phyloP scores from a whole-genome alignment of 495 filamentous ascomycete species.

The Aspergillus ostianus region DNA sequence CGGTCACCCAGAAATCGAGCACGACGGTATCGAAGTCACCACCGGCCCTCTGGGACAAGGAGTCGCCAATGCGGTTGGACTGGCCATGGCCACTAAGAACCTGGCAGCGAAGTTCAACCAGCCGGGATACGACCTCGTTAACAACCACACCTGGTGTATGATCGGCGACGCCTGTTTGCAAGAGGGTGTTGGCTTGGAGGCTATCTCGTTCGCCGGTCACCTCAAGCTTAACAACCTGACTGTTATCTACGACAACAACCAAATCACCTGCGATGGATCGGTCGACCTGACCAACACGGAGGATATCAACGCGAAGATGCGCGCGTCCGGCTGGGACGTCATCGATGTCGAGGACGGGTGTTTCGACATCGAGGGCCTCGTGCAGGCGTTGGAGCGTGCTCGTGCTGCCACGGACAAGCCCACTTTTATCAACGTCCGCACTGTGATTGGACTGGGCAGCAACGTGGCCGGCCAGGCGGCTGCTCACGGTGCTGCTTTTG shows the following conservation, averaged over 20 bases:
- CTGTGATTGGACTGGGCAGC: constrained; percentile 55
- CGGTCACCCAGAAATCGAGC: constrained; percentile 62
- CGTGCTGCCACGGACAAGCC: constrained; percentile 47
- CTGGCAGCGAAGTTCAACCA: constrained; percentile 53
- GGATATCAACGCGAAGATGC: constrained; percentile 59
- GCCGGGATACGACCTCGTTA: constrained; percentile 47
- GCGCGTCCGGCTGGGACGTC: constrained; percentile 56
- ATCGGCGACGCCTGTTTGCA: constrained; percentile 59
- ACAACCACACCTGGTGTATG: constrained; percentile 55
- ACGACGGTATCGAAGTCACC: constrained; percentile 60
- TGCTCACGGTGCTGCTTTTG: constrained; percentile 54
- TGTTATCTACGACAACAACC: constrained; percentile 61
- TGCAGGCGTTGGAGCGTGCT: constrained; percentile 45
- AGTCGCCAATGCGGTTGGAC: constrained; percentile 57
- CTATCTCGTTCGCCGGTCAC: constrained; percentile 55
- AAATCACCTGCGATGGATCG: constrained; percentile 55
- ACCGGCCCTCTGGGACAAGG: constrained; percentile 62
- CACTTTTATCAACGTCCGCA: constrained; percentile 59
- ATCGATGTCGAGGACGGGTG: constrained; percentile 54
- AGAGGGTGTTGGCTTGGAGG: constrained; percentile 60
- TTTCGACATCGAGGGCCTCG: constrained; percentile 51
- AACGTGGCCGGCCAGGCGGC: constrained; percentile 46
- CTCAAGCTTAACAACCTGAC: constrained; percentile 54
- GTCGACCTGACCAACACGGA: constrained; percentile 56
- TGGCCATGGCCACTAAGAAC: constrained; percentile 59